Percentiles rank a stretch among this genome's conserved stretches.
Conservation (phyloP, 2,329 filamentous ascomycete genomes). For the Epicoccum nigrum region DNA sequence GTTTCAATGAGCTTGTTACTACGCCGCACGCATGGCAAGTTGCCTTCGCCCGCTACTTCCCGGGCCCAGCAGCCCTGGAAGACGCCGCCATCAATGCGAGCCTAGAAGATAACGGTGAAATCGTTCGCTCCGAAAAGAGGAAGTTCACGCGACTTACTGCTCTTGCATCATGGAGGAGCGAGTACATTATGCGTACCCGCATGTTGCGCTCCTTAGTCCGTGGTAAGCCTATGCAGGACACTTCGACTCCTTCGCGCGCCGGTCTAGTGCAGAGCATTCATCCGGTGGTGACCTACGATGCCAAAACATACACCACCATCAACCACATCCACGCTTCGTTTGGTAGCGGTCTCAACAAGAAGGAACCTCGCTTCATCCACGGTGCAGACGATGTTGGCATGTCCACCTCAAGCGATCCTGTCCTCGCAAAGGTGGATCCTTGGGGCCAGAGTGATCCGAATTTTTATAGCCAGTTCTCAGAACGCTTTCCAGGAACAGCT, state of each 20-base stretch:
- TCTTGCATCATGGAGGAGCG: constrained; percentile 91
- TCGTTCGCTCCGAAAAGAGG: constrained; percentile 72
- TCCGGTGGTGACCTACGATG: constrained; percentile 84
- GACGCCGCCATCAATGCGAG: constrained; percentile 53
- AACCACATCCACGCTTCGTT: constrained; percentile 83
- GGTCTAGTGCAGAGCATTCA: constrained; percentile 68
- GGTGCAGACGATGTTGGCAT: constrained; percentile 79
- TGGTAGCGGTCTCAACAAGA: constrained; percentile 68
- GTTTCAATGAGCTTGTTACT: constrained; percentile 85
- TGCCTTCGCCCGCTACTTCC: constrained; percentile 90
- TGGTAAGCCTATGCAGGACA: constrained; percentile 73
- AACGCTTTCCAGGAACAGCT: constrained; percentile 73
- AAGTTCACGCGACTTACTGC: constrained; percentile 82
- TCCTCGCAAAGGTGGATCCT: constrained; percentile 73
- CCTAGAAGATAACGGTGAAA: constrained; percentile 43
- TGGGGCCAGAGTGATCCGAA: constrained; percentile 83
- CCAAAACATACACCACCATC: constrained; percentile 78
- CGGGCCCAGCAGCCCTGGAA: constrained; percentile 68
- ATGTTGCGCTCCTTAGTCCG: constrained; percentile 80
- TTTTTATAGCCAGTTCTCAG: constrained; percentile 76
- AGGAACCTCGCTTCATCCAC: constrained; percentile 79
- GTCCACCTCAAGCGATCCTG: constrained; percentile 83
- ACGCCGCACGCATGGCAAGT: constrained; percentile 93
- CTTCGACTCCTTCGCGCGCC: constrained; percentile 59
- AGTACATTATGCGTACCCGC: constrained; percentile 88